Evolutionary conservation across 176 grass and related monocot species (phyloP), one percentile per base, ranked within the genome.

Genomic region (Carex cristatella): DNA sequence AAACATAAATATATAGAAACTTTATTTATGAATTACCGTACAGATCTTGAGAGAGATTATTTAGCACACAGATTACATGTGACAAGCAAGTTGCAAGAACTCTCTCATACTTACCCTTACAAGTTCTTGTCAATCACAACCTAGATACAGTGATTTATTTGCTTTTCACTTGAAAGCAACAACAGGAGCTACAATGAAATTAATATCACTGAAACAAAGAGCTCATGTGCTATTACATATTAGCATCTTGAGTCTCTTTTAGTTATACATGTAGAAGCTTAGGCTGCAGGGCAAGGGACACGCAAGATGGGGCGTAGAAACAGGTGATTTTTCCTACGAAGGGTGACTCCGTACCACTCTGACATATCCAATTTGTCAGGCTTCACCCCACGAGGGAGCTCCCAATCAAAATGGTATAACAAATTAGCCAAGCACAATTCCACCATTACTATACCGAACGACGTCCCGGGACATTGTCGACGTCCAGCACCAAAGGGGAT

Each of bases 341-440:
- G 65, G 60, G 60, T 82, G 16, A 82, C 79, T 0, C 59, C 79
- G 18, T 51, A 82, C 60, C 48, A 49, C 7, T 80, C 85, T 1
- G 62, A 67, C 89, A 90, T 87, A 57, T 87, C 82, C 42, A 87
- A 2, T 28, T 51, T 65, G 10, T 87, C 4, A 0, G 81, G 62
- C 1, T 10, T 85, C 40, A 40, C 16, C 1, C 61, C 86, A 2
- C 7, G 2, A 42, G 90, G 84, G 4, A 88, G 40, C 2, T 60
- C 54, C 90, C 84, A 91, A 15, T 91, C 77, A 46, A 86, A 91
- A 8, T 85, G 79, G 14, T 85, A 88, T 1, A 91, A 83, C n/a
- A 88, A 18, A 40, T 86, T 86, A 5, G 84, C 84, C 7, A 91
- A 56, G 1, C 79, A 53, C 10, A 86, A 15, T 71, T 88, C 87